Conservation (phyloP, 2,329 filamentous ascomycete species). For the Trichoderma asperellum region DNA sequence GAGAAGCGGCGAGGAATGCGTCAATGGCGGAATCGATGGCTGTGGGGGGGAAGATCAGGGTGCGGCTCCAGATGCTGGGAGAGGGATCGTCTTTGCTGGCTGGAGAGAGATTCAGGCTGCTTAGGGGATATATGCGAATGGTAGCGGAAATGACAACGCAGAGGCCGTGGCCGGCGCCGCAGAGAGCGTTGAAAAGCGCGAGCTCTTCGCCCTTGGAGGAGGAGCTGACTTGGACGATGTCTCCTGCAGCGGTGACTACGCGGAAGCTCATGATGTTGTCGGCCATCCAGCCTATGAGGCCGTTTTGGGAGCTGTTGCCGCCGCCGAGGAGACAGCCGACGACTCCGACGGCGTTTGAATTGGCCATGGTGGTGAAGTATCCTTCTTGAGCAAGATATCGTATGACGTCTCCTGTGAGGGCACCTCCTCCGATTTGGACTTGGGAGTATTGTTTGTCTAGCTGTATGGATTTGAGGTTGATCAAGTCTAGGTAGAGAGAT, state of each 20-base stretch:
- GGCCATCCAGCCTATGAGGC: constrained; percentile 41
- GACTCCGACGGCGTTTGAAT: constrained; percentile 37
- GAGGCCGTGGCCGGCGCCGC: constrained; percentile 43
- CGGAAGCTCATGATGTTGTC: constrained; percentile 40
- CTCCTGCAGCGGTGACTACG: constrained; percentile 35
- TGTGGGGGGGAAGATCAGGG: constrained; percentile 37
- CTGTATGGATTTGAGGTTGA: constrained; percentile 37
- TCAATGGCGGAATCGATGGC: constrained; percentile 33
- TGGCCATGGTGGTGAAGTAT: constrained; percentile 40
- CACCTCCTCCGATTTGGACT: constrained; percentile 41
- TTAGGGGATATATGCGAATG: constrained; percentile 35
- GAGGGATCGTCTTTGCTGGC: constrained; percentile 28
- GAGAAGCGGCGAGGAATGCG: constrained; percentile 34
- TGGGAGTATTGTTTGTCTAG: constrained; percentile 35
- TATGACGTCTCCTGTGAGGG: constrained; percentile 36
- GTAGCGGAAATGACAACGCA: constrained; percentile 40
- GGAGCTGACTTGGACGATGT: constrained; percentile 29
- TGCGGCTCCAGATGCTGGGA: constrained; percentile 40
- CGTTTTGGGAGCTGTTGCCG: constrained; percentile 36
- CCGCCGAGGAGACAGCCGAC: constrained; percentile 38
- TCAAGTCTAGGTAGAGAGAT: constrained; percentile 43
- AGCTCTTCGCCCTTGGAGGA: constrained; percentile 35
- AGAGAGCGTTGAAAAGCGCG: constrained; percentile 39
- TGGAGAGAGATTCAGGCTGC: constrained; percentile 35
- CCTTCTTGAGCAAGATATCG: constrained; percentile 34